Conservation (phyloP, 805 yeast genomes). For the Ogataea chonburiensis region DNA sequence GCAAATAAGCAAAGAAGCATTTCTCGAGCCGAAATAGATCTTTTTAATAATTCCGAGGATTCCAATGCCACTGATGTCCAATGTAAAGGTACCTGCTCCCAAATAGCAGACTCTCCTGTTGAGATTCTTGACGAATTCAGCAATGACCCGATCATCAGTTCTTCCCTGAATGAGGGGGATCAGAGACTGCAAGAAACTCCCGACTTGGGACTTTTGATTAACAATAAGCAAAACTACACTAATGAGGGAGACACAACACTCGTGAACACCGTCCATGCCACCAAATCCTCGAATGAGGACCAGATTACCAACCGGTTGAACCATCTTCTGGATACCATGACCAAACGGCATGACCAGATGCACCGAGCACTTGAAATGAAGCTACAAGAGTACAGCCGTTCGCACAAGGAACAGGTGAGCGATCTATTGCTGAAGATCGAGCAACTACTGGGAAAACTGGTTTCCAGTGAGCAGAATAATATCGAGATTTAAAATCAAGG, state of each 20-base stretch:
- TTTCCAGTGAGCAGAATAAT: slow-evolving; percentile 12
- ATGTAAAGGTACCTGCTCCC: slow-evolving; percentile 3
- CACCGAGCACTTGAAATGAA: slow-evolving; percentile 14
- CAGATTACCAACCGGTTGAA: background rate
- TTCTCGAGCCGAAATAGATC: too few species aligned
- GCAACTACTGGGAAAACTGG: slow-evolving; percentile 12
- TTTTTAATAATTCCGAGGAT: too few species aligned
- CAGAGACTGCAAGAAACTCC: background rate
- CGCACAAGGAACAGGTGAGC: slow-evolving; percentile 16
- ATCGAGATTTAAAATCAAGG: slow-evolving; percentile 15
- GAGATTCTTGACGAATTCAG: slow-evolving; percentile 2
- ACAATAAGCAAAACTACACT: too few species aligned
- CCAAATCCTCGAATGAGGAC: background rate
- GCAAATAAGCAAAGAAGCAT: background rate
- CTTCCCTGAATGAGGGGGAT: slow-evolving; percentile 1
- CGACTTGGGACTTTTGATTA: too few species aligned
- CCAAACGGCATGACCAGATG: slow-evolving; percentile 14
- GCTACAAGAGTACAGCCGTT: slow-evolving; percentile 14
- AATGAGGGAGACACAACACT: slow-evolving; percentile 5
- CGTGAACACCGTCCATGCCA: background rate
- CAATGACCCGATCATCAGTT: slow-evolving; percentile 8
- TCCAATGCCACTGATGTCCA: background rate
- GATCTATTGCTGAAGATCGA: slow-evolving; percentile 15
- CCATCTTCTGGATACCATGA: slow-evolving; percentile 1
- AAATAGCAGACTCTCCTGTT: background rate